phyloP scores from a whole-genome alignment of 805 yeast species.

The Candida germanica region DNA sequence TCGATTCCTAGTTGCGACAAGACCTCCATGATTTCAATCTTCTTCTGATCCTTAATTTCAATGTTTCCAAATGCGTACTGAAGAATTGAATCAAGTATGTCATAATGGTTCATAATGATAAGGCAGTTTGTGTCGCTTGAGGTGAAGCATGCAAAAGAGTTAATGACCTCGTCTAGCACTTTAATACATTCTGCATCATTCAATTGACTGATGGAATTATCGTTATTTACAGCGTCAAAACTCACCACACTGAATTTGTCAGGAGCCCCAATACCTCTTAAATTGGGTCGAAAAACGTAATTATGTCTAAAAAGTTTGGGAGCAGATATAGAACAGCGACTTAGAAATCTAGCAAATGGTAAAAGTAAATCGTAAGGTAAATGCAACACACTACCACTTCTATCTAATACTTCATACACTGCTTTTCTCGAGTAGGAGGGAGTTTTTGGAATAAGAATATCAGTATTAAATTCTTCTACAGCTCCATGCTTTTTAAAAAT shows the following conservation, averaged over 20 bases:
- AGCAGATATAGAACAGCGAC: slow-evolving; percentile 51
- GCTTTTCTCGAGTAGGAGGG: slow-evolving; percentile 59
- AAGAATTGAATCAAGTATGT: slow-evolving; percentile 64
- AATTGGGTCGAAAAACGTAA: slow-evolving; percentile 70
- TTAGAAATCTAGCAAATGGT: slow-evolving; percentile 83
- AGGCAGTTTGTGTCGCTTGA: slow-evolving; percentile 45
- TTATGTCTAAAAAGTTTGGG: slow-evolving; percentile 73
- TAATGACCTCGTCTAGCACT: slow-evolving; percentile 71
- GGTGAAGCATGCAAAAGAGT: slow-evolving; percentile 64
- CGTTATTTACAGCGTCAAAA: slow-evolving; percentile 73
- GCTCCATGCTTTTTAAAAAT: slow-evolving; percentile 86
- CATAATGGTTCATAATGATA: slow-evolving; percentile 76
- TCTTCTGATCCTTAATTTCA: slow-evolving; percentile 60
- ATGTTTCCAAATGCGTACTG: slow-evolving; percentile 75
- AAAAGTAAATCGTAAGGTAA: slow-evolving; percentile 85
- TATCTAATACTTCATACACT: slow-evolving; percentile 78
- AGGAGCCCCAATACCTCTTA: slow-evolving; percentile 63
- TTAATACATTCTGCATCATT: slow-evolving; percentile 89
- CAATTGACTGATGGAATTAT: slow-evolving; percentile 39
- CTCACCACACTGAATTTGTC: slow-evolving; percentile 76
- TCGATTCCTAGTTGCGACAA: slow-evolving; percentile 77
- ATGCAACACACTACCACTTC: slow-evolving; percentile 83
- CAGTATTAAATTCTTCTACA: slow-evolving; percentile 65
- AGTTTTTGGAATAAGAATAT: slow-evolving; percentile 74
- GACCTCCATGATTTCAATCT: slow-evolving; percentile 62